Percentiles rank a stretch among this genome's conserved stretches.
phyloP scores from a whole-genome alignment of 2,329 filamentous ascomycete species.

The Neofusicoccum laricinum region DNA sequence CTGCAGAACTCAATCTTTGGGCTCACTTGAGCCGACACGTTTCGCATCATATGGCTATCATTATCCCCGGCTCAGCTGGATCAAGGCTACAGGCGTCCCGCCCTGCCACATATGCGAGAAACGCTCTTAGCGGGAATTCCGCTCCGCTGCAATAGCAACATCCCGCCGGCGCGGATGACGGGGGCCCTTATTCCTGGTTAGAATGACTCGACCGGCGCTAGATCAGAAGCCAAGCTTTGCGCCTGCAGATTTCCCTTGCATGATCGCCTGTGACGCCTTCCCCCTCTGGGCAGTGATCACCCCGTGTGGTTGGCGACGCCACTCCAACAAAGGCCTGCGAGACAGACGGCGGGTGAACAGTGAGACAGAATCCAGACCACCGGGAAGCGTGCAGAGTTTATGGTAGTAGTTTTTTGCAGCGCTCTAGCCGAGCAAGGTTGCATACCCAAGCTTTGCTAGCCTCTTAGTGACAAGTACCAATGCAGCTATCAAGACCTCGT shows the following conservation, averaged over 20 bases:
- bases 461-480: neutral
- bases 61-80: neutral
- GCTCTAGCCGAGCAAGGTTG: no score
- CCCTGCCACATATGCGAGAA: neutral
- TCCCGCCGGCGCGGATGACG: neutral
- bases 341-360: neutral
- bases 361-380: neutral
- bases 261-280: neutral
- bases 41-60: neutral
- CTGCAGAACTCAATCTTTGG: neutral
- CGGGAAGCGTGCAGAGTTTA: no score
- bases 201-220: neutral
- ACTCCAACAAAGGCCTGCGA: neutral
- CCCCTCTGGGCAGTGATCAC: neutral
- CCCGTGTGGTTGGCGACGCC: neutral
- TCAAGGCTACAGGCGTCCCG: neutral
- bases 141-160: neutral
- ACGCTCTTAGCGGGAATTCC: neutral
- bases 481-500: no score
- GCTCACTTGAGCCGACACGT: neutral
- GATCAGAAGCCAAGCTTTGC: neutral
- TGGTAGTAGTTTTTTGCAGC: no score
- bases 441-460: neutral
- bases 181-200: neutral
- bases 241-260: neutral